A percentile compares a stretch with the other conserved stretches of the same genome.
These are phyloP conservation scores for Isoetes taiwanensis DNA, from an alignment of 75 land plant species.

Conservation along the genomic window DNA sequence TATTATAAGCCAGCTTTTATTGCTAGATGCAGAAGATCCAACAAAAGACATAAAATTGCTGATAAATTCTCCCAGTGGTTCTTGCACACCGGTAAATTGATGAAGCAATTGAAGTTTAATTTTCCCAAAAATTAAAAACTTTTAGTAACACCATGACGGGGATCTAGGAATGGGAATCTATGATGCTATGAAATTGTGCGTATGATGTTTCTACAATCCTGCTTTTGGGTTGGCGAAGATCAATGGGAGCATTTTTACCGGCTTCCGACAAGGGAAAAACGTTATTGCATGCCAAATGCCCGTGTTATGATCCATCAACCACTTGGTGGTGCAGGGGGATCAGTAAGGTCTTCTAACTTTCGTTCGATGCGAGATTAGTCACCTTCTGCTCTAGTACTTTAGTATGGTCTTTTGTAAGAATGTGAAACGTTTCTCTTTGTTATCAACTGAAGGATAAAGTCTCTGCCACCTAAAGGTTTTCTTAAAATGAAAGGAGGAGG, in stretches of 20 bases:
- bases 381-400: not conserved
- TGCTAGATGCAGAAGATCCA: slow-evolving; percentile 80
- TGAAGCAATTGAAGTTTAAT: no score
- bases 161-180: slow-evolving; percentile 95
- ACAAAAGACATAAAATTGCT: slow-evolving; percentile 81
- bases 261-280: slow-evolving; percentile 91
- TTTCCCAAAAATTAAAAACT: no score
- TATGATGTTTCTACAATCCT: slow-evolving; percentile 94
- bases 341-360: slow-evolving; percentile 27
- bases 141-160: not conserved
- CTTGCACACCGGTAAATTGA: slow-evolving; percentile 95
- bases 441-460: no score
- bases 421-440: no score
- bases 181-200: slow-evolving; percentile 91
- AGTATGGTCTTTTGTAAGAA: no score
- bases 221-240: slow-evolving; percentile 92
- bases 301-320: slow-evolving; percentile 99
- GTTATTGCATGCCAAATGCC: slow-evolving; percentile 97
- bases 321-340: slow-evolving; percentile 71
- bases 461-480: no score
- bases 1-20: slow-evolving; percentile 67
- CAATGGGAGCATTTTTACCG: slow-evolving; percentile 93
- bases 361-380: not conserved
- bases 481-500: no score
- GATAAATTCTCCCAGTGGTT: slow-evolving; percentile 95